Evolutionary conservation across 495 filamentous ascomycete genomes (phyloP).

Genomic region (Talaromyces wortmannii): DNA sequence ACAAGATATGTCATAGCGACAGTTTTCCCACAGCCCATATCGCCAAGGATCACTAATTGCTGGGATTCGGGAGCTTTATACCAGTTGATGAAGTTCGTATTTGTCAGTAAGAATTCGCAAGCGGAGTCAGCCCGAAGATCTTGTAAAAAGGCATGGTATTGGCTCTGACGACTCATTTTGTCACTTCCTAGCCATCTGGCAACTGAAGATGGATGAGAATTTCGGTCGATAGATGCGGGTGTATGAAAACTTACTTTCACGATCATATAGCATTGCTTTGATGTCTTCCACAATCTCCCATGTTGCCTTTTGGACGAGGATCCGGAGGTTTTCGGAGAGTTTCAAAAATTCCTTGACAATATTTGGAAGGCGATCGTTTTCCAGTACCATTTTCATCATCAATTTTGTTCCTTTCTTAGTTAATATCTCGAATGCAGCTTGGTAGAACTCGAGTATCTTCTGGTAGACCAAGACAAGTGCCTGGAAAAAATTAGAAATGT

Average conservation of each 20-base stretch:
- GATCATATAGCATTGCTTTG: conserved; percentile 15
- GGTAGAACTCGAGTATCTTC: conserved; percentile 10
- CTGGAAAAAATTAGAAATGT: conserved; percentile 1
- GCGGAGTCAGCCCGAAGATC: conserved; percentile 9
- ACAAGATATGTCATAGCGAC: conserved; percentile 15
- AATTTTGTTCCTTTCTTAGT: conserved; percentile 5
- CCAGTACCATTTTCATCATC: conserved; percentile 3
- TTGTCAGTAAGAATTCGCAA: conserved; percentile 8
- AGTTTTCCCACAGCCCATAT: conserved; percentile 18
- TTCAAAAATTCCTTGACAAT: conserved; percentile 12
- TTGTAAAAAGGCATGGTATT: conserved; percentile 6
- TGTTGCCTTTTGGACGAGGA: conserved; percentile 12
- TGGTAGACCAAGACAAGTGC: conserved; percentile 14
- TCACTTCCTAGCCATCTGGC: conserved; percentile 8
- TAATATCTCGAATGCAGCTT: conserved; percentile 5
- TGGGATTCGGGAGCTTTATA: conserved; percentile 6
- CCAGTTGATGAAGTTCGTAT: conserved; percentile 7
- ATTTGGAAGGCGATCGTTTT: conserved; percentile 8
- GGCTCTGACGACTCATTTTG: conserved; percentile 6
- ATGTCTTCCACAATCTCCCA: conserved; percentile 11
- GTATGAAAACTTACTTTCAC: conserved; percentile 12
- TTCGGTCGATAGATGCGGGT: background rate
- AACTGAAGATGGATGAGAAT: conserved; percentile 6
- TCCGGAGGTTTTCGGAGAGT: conserved; percentile 8
- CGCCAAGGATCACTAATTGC: conserved; percentile 14